Conservation (phyloP, 2,329 filamentous ascomycete genomes). For the Colletotrichum truncatum region DNA sequence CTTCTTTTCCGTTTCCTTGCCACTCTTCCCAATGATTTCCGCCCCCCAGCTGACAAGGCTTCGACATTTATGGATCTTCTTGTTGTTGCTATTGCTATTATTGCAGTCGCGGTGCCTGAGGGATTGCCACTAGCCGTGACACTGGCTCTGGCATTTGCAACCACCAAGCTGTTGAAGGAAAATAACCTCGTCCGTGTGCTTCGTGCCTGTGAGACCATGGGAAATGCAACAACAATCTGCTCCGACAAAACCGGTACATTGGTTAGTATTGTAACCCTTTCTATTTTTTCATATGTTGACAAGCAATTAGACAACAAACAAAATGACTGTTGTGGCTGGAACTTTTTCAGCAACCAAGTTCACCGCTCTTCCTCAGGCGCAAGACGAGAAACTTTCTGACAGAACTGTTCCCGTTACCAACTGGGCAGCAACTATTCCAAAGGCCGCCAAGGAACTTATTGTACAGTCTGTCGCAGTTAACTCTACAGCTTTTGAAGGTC, state of each 20-base stretch:
- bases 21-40: conserved; percentile 60
- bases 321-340: conserved; percentile 79
- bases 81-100: conserved; percentile 73
- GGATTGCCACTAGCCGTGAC: conserved; percentile 74
- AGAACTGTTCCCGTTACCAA: conserved; percentile 33
- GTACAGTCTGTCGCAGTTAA: conserved; percentile 62
- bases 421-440: conserved; percentile 34
- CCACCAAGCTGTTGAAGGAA: conserved; percentile 74
- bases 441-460: conserved; percentile 43
- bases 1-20: conserved; percentile 82
- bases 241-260: conserved; percentile 79
- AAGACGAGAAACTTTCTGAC: conserved; percentile 35
- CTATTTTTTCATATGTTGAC: no score
- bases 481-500: conserved; percentile 65
- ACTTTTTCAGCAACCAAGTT: conserved; percentile 62
- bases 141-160: conserved; percentile 73
- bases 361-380: no score
- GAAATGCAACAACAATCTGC: conserved; percentile 78
- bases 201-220: conserved; percentile 77
- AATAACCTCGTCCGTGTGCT: conserved; percentile 75
- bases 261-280: no score
- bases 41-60: conserved; percentile 63
- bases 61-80: conserved; percentile 69
- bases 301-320: conserved; percentile 72
- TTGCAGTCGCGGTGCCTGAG: conserved; percentile 75